Conservation (phyloP, 192 early-diverging fungal species). For the Backusella luteola region DNA sequence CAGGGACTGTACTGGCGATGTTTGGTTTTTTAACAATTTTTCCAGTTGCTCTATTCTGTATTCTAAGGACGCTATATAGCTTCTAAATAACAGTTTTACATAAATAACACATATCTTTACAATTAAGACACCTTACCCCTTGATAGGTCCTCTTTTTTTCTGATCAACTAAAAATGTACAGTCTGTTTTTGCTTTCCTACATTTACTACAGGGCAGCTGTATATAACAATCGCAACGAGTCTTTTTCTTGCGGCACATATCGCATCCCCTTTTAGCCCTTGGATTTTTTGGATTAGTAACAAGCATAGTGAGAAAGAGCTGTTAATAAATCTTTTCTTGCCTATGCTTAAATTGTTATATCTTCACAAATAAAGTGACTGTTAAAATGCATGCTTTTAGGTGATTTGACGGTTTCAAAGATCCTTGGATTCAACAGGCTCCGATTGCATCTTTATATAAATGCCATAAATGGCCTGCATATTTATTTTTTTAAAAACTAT, state of each 20-base stretch:
- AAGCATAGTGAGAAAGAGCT: too few species aligned
- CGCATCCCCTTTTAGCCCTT: slow-evolving; percentile 47
- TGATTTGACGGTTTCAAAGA: too few species aligned
- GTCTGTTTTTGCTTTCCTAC: slow-evolving; percentile 51
- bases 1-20: not conserved
- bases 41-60: slow-evolving; percentile 69
- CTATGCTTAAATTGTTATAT: too few species aligned
- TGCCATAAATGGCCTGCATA: too few species aligned
- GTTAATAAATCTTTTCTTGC: too few species aligned
- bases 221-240: slow-evolving; percentile 73
- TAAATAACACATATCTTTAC: not conserved
- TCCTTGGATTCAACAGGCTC: too few species aligned
- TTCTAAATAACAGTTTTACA: not conserved
- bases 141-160: slow-evolving; percentile 71
- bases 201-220: slow-evolving; percentile 66
- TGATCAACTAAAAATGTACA: slow-evolving; percentile 45
- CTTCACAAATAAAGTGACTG: too few species aligned
- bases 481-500: too few species aligned
- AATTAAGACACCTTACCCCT: slow-evolving; percentile 49
- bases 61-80: slow-evolving; percentile 70
- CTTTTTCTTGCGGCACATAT: slow-evolving; percentile 77
- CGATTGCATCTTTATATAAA: too few species aligned
- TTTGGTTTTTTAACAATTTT: slow-evolving; percentile 49
- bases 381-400: too few species aligned
- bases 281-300: not conserved